Percentiles rank a stretch among this genome's conserved stretches.
Evolutionary conservation across 192 early-diverging fungal species (phyloP).

Genomic region (Coemansia reversa): DNA sequence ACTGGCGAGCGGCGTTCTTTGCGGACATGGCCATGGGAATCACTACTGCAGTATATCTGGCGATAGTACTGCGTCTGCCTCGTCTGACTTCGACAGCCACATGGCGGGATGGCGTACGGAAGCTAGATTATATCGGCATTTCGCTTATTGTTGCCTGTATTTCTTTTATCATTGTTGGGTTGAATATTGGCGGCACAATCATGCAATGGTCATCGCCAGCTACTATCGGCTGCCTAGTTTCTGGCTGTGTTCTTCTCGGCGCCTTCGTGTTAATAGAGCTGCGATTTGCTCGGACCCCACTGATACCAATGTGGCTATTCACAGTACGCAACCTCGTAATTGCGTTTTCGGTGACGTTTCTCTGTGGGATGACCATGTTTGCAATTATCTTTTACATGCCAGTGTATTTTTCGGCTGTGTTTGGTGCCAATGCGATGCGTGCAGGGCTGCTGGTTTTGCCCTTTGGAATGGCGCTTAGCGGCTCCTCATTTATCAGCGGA

Average conservation of each 20-base stretch:
- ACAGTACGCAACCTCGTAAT: constrained; percentile 53
- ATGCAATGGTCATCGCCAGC: constrained; percentile 57
- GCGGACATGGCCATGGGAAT: constrained; percentile 76
- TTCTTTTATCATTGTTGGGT: constrained; percentile 65
- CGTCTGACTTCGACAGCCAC: constrained; percentile 24
- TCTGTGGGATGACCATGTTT: constrained; percentile 54
- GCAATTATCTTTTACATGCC: constrained; percentile 64
- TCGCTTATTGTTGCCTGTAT: constrained; percentile 57
- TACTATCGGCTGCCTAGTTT: constrained; percentile 52
- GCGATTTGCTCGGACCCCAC: constrained; percentile 43
- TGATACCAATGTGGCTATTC: constrained; percentile 71
- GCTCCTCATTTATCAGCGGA: constrained; percentile 69
- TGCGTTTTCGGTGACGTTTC: constrained; percentile 34
- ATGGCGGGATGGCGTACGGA: constrained; percentile 28
- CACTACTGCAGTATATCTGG: constrained; percentile 55
- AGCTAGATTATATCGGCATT: constrained; percentile 67
- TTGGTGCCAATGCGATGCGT: constrained; percentile 66
- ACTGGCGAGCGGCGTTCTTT: constrained; percentile 71
- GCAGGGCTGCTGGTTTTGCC: constrained; percentile 83
- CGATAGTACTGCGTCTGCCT: constrained; percentile 56
- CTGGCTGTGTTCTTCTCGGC: constrained; percentile 35
- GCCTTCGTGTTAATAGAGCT: constrained; percentile 67
- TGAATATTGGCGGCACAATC: constrained; percentile 73
- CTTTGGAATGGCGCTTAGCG: constrained; percentile 67
- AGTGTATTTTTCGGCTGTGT: constrained; percentile 70